Evolutionary conservation across 2,329 filamentous ascomycete genomes (phyloP), one percentile per base, ranked within the genome.

Genomic region (Epichloe elymi): DNA sequence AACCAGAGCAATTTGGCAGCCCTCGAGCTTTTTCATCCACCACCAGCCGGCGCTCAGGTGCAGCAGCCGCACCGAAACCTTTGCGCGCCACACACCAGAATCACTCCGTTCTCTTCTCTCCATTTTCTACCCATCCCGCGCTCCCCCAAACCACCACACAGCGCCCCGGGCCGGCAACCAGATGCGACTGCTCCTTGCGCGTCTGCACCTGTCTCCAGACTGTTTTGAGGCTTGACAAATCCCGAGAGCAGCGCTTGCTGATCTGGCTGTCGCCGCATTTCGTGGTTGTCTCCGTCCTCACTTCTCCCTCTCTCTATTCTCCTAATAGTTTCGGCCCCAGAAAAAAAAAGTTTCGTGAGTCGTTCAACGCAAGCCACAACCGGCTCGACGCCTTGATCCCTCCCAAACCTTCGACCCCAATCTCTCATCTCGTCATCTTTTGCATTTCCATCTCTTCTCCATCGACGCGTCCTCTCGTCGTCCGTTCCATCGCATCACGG

Each of bases 111-210:
- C 10, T 30, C 8, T 30, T 30, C 26, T 30, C 30, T 20, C n/a
- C 41, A 30, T 37, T 41, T 17, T 45, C 38, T 20, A 37, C 33
- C 38, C 50, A 40, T 48, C 40, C 46, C 40, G 20, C 33, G 35
- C 37, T 35, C 38, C 11, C 40, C 51, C 41, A 37, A 48, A 48
- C 19, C 17, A 48, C 43, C 43, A 50, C 35, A 42, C 46, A 46
- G 37, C 44, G 51, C 50, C 19, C 36, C 41, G 35, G 45, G 26
- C 42, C 39, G 17, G 47, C 49, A 19, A 37, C 20, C 51, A 20
- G 40, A 53, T 46, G 51, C 51, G 43, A 54, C 46, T 43, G 26
- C 38, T 39, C 36, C 36, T 51, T 48, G 44, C 50, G 50, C 53
- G 30, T 52, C 47, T 48, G 41, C 48, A 43, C 15, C 38, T 36